Percentiles rank a stretch among this genome's conserved stretches.
Evolutionary conservation across 2,329 filamentous ascomycete genomes (phyloP).

Genomic region (Fusarium dimerum): DNA sequence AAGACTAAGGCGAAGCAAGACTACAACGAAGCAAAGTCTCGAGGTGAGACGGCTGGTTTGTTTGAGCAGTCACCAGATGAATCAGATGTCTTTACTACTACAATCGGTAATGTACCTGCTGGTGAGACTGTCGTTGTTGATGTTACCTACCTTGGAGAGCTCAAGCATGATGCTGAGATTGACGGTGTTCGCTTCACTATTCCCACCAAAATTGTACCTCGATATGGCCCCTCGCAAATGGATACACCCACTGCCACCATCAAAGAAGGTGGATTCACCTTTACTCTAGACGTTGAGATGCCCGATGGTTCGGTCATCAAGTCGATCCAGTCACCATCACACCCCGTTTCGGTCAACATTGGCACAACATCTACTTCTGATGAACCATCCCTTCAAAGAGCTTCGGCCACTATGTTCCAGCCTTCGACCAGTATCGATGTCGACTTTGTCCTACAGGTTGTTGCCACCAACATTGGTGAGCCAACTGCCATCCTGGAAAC

Average conservation of each 20-base stretch:
- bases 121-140: constrained; percentile 58
- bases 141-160: constrained; percentile 67
- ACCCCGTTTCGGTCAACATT: constrained; percentile 66
- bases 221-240: constrained; percentile 52
- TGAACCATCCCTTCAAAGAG: constrained; percentile 56
- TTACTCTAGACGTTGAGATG: constrained; percentile 45
- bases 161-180: constrained; percentile 69
- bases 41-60: constrained; percentile 64
- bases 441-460: constrained; percentile 68
- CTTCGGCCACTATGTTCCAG: constrained; percentile 61
- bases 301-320: constrained; percentile 57
- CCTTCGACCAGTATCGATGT: constrained; percentile 54
- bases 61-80: constrained; percentile 62
- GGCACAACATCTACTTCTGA: constrained; percentile 52
- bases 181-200: constrained; percentile 71
- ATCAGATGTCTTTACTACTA: constrained; percentile 68
- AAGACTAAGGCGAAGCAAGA: constrained; percentile 60
- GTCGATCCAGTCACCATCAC: constrained; percentile 65
- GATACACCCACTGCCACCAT: background rate
- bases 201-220: constrained; percentile 65
- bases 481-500: constrained; percentile 67
- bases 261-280: constrained; percentile 21
- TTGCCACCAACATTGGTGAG: constrained; percentile 59
- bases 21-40: constrained; percentile 59
- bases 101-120: constrained; percentile 66